phyloP scores from a whole-genome alignment of 805 yeast species.

The Wickerhamiella allomyrinae region DNA sequence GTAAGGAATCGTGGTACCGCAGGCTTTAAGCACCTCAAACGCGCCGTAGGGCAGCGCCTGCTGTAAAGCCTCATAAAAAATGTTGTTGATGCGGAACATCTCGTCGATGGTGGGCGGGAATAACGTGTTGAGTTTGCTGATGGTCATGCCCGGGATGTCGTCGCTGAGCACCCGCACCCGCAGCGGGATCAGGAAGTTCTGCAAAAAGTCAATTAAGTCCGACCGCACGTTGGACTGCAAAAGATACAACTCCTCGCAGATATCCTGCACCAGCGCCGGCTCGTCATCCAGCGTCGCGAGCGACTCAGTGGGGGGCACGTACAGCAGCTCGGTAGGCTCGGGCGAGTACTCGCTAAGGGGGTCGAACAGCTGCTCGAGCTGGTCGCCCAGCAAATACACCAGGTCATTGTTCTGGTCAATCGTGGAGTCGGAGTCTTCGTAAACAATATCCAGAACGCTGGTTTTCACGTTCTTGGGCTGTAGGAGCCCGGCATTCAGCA shows the following conservation, averaged over 20 bases:
- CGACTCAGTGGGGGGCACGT: conserved; percentile 40
- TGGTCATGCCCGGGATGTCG: conserved; percentile 38
- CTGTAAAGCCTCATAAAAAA: conserved; percentile 60
- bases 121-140: conserved; percentile 53
- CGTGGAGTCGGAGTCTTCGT: conserved; percentile 37
- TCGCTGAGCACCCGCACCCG: conserved; percentile 51
- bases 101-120: conserved; percentile 96
- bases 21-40: conserved; percentile 61
- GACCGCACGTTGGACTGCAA: conserved; percentile 66
- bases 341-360: conserved; percentile 88
- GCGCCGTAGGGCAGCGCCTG: conserved; percentile 57
- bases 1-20: conserved; percentile 74
- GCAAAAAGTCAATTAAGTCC: conserved; percentile 58
- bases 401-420: conserved; percentile 59
- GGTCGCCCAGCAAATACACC: conserved; percentile 69
- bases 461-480: conserved; percentile 38
- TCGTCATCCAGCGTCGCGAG: conserved; percentile 18
- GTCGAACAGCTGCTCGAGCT: conserved; percentile 75
- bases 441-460: conserved; percentile 57
- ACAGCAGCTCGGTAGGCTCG: conserved; percentile 61
- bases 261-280: conserved; percentile 31
- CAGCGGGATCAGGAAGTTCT: conserved; percentile 63
- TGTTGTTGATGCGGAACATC: conserved; percentile 76
- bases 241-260: conserved; percentile 51
- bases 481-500: conserved; percentile 45